Conservation (phyloP, 163 green algal genomes). For the Chlorella variabilis region DNA sequence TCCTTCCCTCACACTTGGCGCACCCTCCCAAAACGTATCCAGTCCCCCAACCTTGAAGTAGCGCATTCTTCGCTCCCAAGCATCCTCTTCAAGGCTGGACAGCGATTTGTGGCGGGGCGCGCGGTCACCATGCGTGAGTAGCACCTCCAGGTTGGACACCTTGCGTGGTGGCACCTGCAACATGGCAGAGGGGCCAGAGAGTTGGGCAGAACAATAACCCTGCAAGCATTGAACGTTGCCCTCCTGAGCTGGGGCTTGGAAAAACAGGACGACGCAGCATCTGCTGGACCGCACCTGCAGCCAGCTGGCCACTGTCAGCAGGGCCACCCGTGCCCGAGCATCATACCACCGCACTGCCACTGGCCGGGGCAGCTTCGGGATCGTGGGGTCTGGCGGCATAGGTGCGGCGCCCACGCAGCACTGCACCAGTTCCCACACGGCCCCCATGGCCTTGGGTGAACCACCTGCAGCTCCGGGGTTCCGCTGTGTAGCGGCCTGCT, state of each 20-base stretch:
- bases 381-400: background rate
- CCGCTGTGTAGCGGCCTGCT: background rate
- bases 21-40: too few relatives aligned
- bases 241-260: too few relatives aligned
- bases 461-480: background rate
- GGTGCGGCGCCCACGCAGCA: constrained; percentile 45
- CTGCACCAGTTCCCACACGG: constrained; percentile 64
- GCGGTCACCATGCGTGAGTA: constrained; percentile 48
- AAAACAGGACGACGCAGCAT: too few relatives aligned
- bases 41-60: constrained; percentile 54
- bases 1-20: too few relatives aligned
- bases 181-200: background rate
- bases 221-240: too few relatives aligned
- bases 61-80: constrained; percentile 21
- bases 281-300: constrained; percentile 57
- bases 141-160: constrained; percentile 52
- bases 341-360: constrained; percentile 75
- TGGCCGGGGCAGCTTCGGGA: background rate
- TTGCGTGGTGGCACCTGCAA: constrained; percentile 59
- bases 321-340: constrained; percentile 67
- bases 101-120: constrained; percentile 23
- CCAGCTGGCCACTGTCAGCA: constrained; percentile 78
- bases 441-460: constrained; percentile 52
- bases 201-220: too few relatives aligned
- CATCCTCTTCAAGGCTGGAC: constrained; percentile 13